Conservation (phyloP, 2,329 filamentous ascomycete species). For the Penicillium italicum region DNA sequence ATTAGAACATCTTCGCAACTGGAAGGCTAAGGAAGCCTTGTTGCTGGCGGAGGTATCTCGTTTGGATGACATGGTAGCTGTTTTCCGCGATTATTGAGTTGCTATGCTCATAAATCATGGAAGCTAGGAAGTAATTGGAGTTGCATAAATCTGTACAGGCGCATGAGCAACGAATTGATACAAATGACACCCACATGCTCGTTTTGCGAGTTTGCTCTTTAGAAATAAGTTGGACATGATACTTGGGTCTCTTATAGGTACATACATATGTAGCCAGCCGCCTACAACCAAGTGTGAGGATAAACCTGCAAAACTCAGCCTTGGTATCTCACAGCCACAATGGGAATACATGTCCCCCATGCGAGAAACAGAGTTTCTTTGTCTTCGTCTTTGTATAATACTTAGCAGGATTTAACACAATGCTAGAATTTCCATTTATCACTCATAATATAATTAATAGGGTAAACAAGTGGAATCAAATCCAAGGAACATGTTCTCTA, state of each 20-base stretch:
- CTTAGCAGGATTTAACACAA: background rate
- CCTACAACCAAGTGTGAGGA: background rate
- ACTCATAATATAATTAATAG: background rate
- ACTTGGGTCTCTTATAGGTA: background rate
- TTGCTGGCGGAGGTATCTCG: constrained; percentile 74
- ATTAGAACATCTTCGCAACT: constrained; percentile 63
- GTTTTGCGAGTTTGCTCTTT: background rate
- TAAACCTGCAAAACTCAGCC: background rate
- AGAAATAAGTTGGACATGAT: background rate
- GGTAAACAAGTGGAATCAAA: background rate
- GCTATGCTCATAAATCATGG: background rate
- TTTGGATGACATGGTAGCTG: constrained; percentile 78
- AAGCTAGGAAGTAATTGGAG: background rate
- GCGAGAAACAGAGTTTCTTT: background rate
- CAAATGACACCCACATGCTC: background rate
- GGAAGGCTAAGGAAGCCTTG: constrained; percentile 62
- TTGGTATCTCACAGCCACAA: background rate
- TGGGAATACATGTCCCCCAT: background rate
- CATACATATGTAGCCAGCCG: background rate
- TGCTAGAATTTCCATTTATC: background rate
- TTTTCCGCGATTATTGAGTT: constrained; percentile 71
- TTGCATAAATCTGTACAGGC: constrained; percentile 7
- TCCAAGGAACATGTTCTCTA: background rate
- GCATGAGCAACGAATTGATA: constrained; percentile 5
- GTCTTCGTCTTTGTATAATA: background rate